Percentiles rank a stretch among this genome's conserved stretches.
Conservation (phyloP, 108 stramenopile genomes). For the Pseudonitzschia multiseries region DNA sequence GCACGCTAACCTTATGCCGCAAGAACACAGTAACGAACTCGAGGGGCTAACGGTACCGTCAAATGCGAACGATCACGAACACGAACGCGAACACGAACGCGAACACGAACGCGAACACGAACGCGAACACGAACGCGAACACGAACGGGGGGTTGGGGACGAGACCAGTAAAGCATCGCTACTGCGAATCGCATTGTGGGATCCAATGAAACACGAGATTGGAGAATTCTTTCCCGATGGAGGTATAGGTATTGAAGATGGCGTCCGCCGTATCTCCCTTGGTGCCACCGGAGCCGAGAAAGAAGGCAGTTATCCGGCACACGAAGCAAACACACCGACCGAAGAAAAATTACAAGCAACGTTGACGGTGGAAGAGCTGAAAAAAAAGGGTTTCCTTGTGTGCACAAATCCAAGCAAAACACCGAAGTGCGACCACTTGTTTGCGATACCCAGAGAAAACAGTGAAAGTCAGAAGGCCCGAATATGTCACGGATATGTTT, state of each 20-base stretch:
- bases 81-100: too few relatives aligned
- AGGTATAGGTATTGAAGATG: neutral
- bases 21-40: neutral
- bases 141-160: neutral
- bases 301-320: neutral
- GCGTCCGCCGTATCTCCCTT: neutral
- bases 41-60: neutral
- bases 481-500: conserved; percentile 8
- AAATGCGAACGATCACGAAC: neutral
- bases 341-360: neutral
- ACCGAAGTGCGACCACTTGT: conserved; percentile 6
- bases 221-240: neutral
- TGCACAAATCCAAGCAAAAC: conserved; percentile 1
- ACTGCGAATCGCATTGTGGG: conserved; percentile 8
- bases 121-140: too few relatives aligned
- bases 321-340: neutral
- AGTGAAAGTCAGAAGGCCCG: neutral
- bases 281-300: neutral
- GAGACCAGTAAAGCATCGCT: neutral
- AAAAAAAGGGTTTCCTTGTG: conserved; percentile 1
- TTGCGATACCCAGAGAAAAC: conserved; percentile 2
- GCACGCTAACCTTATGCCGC: neutral
- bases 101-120: too few relatives aligned
- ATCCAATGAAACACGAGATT: neutral
- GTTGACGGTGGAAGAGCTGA: neutral